Evolutionary conservation across 2,329 filamentous ascomycete species (phyloP), one percentile per base, ranked within the genome.

Genomic region (Talaromyces islandicus): DNA sequence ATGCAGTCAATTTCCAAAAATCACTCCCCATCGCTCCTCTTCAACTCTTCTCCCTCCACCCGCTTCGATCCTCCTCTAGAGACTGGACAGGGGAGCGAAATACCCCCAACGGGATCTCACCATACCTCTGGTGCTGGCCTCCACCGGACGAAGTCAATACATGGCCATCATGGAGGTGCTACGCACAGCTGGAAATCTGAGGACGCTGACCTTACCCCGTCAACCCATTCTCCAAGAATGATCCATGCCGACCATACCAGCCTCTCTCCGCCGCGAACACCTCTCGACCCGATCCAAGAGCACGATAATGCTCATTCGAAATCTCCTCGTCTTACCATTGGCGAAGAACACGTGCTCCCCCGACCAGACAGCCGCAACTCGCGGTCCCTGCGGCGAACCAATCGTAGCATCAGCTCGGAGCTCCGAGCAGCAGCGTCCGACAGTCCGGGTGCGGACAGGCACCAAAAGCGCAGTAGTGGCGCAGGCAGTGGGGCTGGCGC

Each of bases 401-500:
- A 88, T 67, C 80, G 82, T 55, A 83, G 80, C 72, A 71, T 87
- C 74, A 92, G 89, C 82, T 88, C 89, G 75, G 90, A 95, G 81
- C 81, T 95, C 68, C 80, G 88, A 67, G 71, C 70, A 68, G 71
- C 70, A 64, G 68, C 70, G 65, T 56, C 64, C 57, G 41, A n/a
- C 35, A 21, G 43, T n/a, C n/a, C n/a, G 27, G 50, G 38, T 14
- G 30, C 24, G 35, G 27, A 21, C 48, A 54, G 17, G 25, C 11
- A 52, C 48, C 48, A 29, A 57, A 48, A 55, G 54, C 30, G 30
- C 54, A 60, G 54, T 19, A 51, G 35, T 32, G 54, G 53, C n/a
- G 59, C 55, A 43, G 59, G 46, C 11, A 38, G 35, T 32, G 54
- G 53, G 24, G 59, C 55, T 46, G 51, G 30, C 12, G 60, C 32